Base-by-base conservation (phyloP, 139 green algal species). In the Gonium pectorale region DNA sequence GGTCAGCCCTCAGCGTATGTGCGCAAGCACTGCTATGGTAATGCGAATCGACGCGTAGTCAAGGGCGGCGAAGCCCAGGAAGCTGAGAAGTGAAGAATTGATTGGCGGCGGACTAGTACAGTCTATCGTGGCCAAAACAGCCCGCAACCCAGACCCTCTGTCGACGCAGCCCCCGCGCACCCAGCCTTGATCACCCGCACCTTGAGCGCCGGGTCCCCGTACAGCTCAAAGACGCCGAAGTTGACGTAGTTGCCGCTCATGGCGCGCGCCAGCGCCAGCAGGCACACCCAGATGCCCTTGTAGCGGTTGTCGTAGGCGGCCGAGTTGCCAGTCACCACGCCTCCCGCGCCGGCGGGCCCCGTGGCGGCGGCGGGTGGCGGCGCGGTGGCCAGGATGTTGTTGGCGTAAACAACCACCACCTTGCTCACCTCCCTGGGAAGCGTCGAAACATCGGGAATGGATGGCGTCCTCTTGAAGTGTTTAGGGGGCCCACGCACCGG, bases 151-250 rank as follows among this genome's bases (percentile, higher is more conserved):
- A n/a, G n/a, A n/a, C n/a, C n/a, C n/a, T n/a, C n/a, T n/a, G n/a
- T n/a, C n/a, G n/a, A n/a, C n/a, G n/a, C n/a, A n/a, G n/a, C n/a
- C n/a, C n/a, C n/a, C n/a, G n/a, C n/a, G n/a, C n/a, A n/a, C n/a
- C n/a, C n/a, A n/a, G n/a, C n/a, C 17, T 17, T 56, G 49, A 56
- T 17, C 80, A 19, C 0, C 24, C 80, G 21, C 46, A 94, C 93
- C 90, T 93, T 95, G 29, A 99, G 92, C 9, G 97, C 96, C 0
- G 92, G 89, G 89, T 99, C 97, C 2, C 96, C 95, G 86, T 99
- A 99, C 4, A 99, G 94, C 41, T 98, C 97, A 94, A 99, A 99
- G 21, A 99, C 97, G 0, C 97, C 97, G 93, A 99, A 99, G 89
- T 99, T 99, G 79, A 98, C 97, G 90, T 99, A 99, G 79, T 96